A percentile compares a stretch with the other conserved stretches of the same genome.
Conservation (phyloP, 2,329 filamentous ascomycete species). For the Pyrenochaeta sp. region DNA sequence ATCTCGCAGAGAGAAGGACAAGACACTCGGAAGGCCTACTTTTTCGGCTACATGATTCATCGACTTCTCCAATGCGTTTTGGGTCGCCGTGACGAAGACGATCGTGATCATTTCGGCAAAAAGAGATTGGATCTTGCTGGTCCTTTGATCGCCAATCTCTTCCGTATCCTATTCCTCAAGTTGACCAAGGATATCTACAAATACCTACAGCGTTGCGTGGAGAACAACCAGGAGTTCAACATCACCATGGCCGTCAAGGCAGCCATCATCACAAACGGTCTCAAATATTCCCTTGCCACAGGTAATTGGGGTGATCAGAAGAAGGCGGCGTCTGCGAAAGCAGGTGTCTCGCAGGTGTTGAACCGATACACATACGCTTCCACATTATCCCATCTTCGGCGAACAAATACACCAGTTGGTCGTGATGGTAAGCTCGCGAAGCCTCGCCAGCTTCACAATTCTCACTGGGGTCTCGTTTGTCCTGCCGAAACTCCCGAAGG, state of each 20-base stretch:
- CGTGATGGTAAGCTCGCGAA: conserved; percentile 98
- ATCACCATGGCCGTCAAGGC: conserved; percentile 90
- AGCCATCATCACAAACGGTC: conserved; percentile 86
- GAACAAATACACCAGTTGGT: conserved; percentile 97
- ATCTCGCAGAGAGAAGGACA: conserved; percentile 95
- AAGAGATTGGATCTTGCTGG: conserved; percentile 96
- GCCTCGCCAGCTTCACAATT: conserved; percentile 96
- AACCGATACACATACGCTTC: conserved; percentile 98
- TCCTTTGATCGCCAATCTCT: conserved; percentile 92
- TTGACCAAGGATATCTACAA: conserved; percentile 90
- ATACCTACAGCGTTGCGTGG: conserved; percentile 91
- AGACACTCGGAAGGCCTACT: conserved; percentile 96
- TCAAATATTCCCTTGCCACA: conserved; percentile 96
- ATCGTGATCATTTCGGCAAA: conserved; percentile 98
- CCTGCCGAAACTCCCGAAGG: conserved; percentile 98
- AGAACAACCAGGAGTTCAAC: conserved; percentile 88
- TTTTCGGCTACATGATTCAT: conserved; percentile 98
- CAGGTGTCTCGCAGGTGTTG: conserved; percentile 96
- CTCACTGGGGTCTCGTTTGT: conserved; percentile 97
- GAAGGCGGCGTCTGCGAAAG: conserved; percentile 93
- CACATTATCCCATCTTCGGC: conserved; percentile 92
- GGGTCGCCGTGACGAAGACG: conserved; percentile 91
- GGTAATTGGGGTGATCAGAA: conserved; percentile 99
- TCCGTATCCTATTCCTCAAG: conserved; percentile 89
- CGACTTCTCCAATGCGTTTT: conserved; percentile 91